Conservation (phyloP, 148 eudicot genomes). For the Rhododendron ovatum region DNA sequence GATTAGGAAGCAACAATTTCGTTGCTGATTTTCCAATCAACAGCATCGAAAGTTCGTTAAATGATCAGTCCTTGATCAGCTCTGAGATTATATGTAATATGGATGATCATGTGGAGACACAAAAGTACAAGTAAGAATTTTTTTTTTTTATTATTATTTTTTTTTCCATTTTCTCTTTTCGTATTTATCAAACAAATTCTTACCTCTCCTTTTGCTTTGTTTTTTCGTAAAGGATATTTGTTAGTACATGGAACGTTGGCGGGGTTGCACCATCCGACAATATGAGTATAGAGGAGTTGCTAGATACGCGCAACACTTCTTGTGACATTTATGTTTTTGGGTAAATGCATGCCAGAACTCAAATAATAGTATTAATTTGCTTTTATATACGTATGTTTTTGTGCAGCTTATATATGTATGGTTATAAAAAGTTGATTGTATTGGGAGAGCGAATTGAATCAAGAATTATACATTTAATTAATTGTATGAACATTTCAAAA, state of each 20-base stretch:
- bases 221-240: constrained; percentile 23
- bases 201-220: neutral
- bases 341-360: constrained; percentile 18
- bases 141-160: neutral
- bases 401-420: neutral
- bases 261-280: constrained; percentile 32
- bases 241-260: constrained; percentile 47
- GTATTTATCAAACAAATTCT: neutral
- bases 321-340: constrained; percentile 46
- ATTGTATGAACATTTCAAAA: too few species aligned
- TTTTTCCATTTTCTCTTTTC: neutral
- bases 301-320: constrained; percentile 17
- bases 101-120: constrained; percentile 12
- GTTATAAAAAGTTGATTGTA: too few species aligned
- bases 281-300: constrained; percentile 32
- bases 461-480: too few species aligned
- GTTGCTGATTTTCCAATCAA: constrained; percentile 25
- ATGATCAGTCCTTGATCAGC: neutral
- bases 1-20: constrained; percentile 30
- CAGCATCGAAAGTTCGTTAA: neutral
- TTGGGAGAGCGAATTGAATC: too few species aligned
- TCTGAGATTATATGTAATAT: neutral
- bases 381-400: neutral
- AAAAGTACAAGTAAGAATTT: constrained; percentile 23
- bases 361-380: neutral